Evolutionary conservation across 352 stramenopile genomes (phyloP), one percentile per base, ranked within the genome.

Genomic region (Pythium apleroticum): DNA sequence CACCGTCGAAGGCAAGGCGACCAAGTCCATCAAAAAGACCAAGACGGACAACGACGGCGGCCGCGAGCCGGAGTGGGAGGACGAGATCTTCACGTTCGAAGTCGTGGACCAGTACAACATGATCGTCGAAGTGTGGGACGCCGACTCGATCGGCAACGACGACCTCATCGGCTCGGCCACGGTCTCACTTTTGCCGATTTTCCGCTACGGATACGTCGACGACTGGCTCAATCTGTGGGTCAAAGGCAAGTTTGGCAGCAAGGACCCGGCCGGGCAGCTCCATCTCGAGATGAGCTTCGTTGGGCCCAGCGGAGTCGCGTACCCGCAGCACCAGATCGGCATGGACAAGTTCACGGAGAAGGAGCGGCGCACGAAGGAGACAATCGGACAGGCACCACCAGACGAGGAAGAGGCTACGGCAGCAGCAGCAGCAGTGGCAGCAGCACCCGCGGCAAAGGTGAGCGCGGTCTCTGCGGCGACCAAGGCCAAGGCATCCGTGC

Each of bases 81-180:
- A 93, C 56, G 77, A 97, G 57, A 39, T 63, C 12, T 88, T 97
- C 49, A 49, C 37, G n/a, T 93, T 98, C 59, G 79, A 97, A 35
- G 74, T 98, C 48, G 95, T 98, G 4, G 94, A 98, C 63, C 91
- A 98, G 66, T 97, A 93, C 71, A 92, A 87, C 53, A 76, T 98
- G 56, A 60, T 82, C 25, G 74, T 98, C 24, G 89, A 98, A 58
- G 80, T 91, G 59, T 97, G 88, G 80, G 93, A 98, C 58, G 87
- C 97, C 57, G 92, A 98, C 68, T 79, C 80, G n/a, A 72, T 98
- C 35, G 82, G 87, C n/a, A 77, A 89, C 45, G 87, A 98, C 63
- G 90, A 97, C 52, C 74, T 97, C 57, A 96, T 98, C 46, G 95
- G 94, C 12, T 74, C 77, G 1, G 75, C 80, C 14, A 88, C 79